A percentile compares a stretch with the other conserved stretches of the same genome.
Conservation (phyloP, 139 green algal genomes). For the Tetraselmis striata region DNA sequence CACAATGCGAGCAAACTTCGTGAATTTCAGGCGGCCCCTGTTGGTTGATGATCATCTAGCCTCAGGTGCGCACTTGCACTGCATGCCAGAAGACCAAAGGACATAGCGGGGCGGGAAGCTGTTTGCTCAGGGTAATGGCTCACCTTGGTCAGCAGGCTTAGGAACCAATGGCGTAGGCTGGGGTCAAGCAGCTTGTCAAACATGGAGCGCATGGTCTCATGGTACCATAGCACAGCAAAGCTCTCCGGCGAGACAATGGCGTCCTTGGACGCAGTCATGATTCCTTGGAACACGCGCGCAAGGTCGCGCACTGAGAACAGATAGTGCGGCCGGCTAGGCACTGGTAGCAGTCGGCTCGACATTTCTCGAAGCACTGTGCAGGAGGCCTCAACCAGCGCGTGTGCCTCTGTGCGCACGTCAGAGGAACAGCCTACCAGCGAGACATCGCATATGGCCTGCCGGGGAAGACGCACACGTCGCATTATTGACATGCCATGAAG, state of each 20-base stretch:
- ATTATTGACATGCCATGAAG: too few species aligned
- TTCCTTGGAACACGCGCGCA: slow-evolving; percentile 45
- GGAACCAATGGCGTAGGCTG: not conserved
- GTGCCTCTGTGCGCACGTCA: not conserved
- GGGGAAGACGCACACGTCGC: too few species aligned
- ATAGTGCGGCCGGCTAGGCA: slow-evolving; percentile 44
- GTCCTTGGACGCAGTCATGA: not conserved
- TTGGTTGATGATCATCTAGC: too few species aligned
- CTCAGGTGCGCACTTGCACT: too few species aligned
- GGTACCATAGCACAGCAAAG: not conserved
- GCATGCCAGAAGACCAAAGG: too few species aligned
- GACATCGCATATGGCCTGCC: not conserved
- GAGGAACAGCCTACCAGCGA: not conserved
- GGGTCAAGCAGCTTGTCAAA: not conserved
- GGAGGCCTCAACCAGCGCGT: not conserved
- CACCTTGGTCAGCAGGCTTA: not conserved
- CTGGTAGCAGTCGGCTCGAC: slow-evolving; percentile 32
- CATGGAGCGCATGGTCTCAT: not conserved
- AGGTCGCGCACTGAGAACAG: slow-evolving; percentile 53
- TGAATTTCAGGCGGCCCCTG: too few species aligned
- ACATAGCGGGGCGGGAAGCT: too few species aligned
- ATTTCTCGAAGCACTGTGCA: not conserved
- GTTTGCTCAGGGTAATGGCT: too few species aligned
- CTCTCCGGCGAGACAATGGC: not conserved
- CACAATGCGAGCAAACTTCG: too few species aligned